phyloP scores from a whole-genome alignment of 768 basidiomycete genomes.

The Polyporus arcularius region DNA sequence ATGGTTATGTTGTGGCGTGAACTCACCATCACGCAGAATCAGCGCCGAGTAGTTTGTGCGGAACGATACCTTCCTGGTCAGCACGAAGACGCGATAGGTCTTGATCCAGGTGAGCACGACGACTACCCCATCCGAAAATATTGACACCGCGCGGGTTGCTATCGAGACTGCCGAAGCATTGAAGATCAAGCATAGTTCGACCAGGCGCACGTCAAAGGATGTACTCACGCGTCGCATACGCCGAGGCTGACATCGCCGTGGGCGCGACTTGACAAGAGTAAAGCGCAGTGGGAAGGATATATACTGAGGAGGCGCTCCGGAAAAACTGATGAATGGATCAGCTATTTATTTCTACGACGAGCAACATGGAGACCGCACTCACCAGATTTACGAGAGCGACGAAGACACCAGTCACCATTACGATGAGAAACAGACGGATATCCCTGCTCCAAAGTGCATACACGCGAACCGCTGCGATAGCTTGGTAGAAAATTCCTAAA shows the following conservation, averaged over 20 bases:
- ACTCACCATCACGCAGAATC: conserved; percentile 14
- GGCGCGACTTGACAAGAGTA: conserved; percentile 14
- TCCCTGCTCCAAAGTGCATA: conserved; percentile 15
- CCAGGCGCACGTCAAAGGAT: neutral
- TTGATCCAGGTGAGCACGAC: conserved; percentile 19
- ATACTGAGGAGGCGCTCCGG: conserved; percentile 7
- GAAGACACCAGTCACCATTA: conserved; percentile 12
- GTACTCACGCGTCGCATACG: conserved; percentile 4
- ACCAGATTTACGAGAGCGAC: conserved; percentile 18
- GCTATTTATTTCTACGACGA: neutral
- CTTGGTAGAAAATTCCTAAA: neutral
- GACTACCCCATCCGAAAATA: conserved; percentile 19
- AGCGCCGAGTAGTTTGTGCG: conserved; percentile 6
- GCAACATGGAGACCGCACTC: neutral
- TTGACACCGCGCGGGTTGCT: conserved; percentile 14
- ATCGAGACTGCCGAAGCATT: conserved; percentile 8
- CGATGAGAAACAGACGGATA: neutral
- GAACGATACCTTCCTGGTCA: conserved; percentile 2
- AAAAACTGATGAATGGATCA: neutral
- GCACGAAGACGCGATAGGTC: conserved; percentile 5
- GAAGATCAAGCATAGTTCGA: neutral
- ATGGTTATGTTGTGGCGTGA: neutral
- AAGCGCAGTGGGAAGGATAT: conserved; percentile 1
- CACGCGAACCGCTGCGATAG: conserved; percentile 18
- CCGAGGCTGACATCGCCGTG: conserved; percentile 2